Base-by-base conservation (phyloP, 495 filamentous ascomycete species). In the Lentithecium fluviatile region DNA sequence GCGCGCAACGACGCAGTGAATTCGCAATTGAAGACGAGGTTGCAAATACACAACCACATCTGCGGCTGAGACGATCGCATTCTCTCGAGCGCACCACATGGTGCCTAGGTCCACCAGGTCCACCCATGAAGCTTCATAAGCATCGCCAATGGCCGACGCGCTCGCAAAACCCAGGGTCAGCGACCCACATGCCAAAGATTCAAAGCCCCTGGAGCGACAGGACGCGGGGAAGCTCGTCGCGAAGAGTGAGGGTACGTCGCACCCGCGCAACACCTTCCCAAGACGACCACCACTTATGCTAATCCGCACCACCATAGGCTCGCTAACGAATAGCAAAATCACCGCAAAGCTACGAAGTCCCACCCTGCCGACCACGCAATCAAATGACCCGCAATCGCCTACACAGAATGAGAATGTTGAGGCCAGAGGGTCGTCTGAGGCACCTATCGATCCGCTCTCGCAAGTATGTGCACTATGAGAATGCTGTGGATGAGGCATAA, bases 121-220 rank as follows among this genome's bases (percentile, higher is more conserved):
- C 62, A 59, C 48, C 58, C 54, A 62, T 63, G 66, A 66, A 63
- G 59, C 45, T 48, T 77, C 32, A 25, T 49, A 65, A 43, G 71
- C 69, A 2, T 78, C 60, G 56, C 58, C 49, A 61, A 79, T 79
- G 76, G 72, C 74, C 42, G 65, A 74, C 15, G 66, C 64, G 11
- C 40, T 78, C 34, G 75, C 78, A 32, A 72, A 74, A 45, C 74
- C 78, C 59, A 70, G 70, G 50, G 69, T 78, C 38, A 79, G 69
- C 20, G 69, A 75, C 59, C 64, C 73, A 20, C 62, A 70, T n/a
- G 74, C 64, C 59, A 61, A 65, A 59, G 67, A 73, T 17, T 53
- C 62, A 17, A 45, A 45, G 20, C 25, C 45, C 52, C 21, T 60
- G 51, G 65, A 64, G 46, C 49, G 65, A 15, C 59, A 54, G 26